Base-by-base conservation (phyloP, 768 basidiomycete genomes). In the Auricularia cornea region DNA sequence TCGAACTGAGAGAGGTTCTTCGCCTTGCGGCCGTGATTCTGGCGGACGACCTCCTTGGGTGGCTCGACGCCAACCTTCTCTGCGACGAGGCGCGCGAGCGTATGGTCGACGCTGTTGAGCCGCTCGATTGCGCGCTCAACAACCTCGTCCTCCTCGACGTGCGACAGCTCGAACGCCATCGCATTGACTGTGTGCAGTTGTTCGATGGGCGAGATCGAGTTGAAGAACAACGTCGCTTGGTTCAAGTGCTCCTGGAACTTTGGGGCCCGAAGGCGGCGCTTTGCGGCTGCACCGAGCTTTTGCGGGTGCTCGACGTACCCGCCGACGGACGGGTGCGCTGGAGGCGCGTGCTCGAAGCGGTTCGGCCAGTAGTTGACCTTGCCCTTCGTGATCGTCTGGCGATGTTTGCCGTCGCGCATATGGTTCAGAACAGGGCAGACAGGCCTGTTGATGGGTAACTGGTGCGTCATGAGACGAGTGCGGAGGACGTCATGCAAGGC, bases 361-460 rank as follows among this genome's bases (percentile, higher is more conserved):
- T 94, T 94, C 0, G 94, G 94, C 82, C 84, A 90, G 70, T 95
- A 95, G 68, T 93, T 93, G 68, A 88, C 73, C 3, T 65, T 72
- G 60, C 81, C 81, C 69, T 81, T 83, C 52, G 78, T 76, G 63
- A 90, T 89, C 31, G 76, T 81, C 64, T 82, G 80, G 59, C 86
- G 80, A 63, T 74, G 72, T 65, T 78, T 70, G 1, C 89, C 89
- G 67, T 86, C 87, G 41, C 88, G 83, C 48, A 88, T 77, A 64
- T 84, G 79, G 68, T 86, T 89, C 73, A 89, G 72, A 32, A 90
- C 84, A 1, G 89, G 90, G 66, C 90, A 92, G 3, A 89, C 70
- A 3, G 89, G 87, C 20, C 87, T 80, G 70, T 95, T 95, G 68
- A 95, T 92, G 18, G 93, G 92, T 26, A 94, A 74, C 82, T 87